A percentile compares a stretch with the other conserved stretches of the same genome.
These are phyloP conservation scores for Neofusicoccum kwambonambiense DNA, from an alignment of 2,329 filamentous ascomycete species.

Conservation along the genomic window DNA sequence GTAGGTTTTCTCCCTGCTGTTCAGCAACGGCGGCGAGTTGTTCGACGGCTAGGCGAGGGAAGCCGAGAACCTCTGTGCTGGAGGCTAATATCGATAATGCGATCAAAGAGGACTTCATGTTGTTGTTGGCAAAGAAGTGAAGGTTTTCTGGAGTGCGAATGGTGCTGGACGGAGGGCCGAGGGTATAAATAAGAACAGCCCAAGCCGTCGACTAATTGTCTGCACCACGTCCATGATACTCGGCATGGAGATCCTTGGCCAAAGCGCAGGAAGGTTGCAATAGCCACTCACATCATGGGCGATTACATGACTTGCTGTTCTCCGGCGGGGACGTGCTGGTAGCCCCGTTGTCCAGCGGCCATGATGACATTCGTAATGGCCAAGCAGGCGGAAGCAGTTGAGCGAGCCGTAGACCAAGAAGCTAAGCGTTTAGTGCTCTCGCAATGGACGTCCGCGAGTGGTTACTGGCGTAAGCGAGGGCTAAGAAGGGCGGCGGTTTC, in stretches of 20 bases:
- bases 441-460: not conserved
- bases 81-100: not conserved
- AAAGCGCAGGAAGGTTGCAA: not conserved
- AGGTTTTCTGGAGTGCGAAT: too few relatives aligned
- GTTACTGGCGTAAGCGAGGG: not conserved
- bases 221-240: too few relatives aligned
- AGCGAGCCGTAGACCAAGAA: not conserved
- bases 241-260: not conserved
- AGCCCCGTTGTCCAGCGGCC: not conserved
- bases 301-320: not conserved
- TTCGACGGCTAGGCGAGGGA: not conserved
- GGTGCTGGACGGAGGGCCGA: too few relatives aligned
- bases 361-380: not conserved
- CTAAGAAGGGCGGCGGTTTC: not conserved
- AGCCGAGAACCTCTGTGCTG: not conserved
- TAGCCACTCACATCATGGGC: not conserved
- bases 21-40: not conserved
- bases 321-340: too few relatives aligned
- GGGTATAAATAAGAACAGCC: not conserved
- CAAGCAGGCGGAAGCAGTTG: too few relatives aligned
- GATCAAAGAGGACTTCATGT: not conserved
- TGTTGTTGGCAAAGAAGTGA: not conserved
- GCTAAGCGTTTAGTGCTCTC: not conserved
- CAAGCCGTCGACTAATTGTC: too few relatives aligned
- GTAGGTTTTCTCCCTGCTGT: not conserved